Percentiles rank a stretch among this genome's conserved stretches.
phyloP scores from a whole-genome alignment of 805 yeast species.

The Lipomyces mesembrius region DNA sequence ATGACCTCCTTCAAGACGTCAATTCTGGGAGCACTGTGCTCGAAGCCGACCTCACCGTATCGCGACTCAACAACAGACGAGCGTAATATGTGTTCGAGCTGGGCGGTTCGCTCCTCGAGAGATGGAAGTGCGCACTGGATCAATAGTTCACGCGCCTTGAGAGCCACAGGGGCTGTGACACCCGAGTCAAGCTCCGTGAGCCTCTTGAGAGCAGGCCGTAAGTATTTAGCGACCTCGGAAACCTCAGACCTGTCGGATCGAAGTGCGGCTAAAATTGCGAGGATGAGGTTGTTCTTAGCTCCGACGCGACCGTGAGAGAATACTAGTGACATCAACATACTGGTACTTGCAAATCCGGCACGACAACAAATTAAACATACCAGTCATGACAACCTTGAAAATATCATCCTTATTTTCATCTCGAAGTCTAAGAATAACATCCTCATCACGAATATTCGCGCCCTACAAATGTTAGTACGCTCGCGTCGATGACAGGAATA shows the following conservation, averaged over 20 bases:
- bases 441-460: slow-evolving; percentile 79
- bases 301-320: slow-evolving; percentile 92
- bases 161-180: slow-evolving; percentile 87
- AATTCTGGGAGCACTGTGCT: slow-evolving; percentile 80
- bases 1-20: slow-evolving; percentile 85
- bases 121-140: slow-evolving; percentile 98
- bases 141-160: slow-evolving; percentile 93
- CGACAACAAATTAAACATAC: slow-evolving; percentile 15
- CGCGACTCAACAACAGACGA: slow-evolving; percentile 86
- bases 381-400: slow-evolving; percentile 64
- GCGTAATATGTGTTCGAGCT: slow-evolving; percentile 92
- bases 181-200: slow-evolving; percentile 89
- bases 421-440: slow-evolving; percentile 81
- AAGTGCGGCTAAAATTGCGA: slow-evolving; percentile 82
- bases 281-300: slow-evolving; percentile 85
- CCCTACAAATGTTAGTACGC: slow-evolving; percentile 48
- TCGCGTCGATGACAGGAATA: neutral
- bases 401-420: slow-evolving; percentile 83
- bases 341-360: neutral
- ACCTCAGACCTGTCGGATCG: slow-evolving; percentile 47
- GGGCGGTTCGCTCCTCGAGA: slow-evolving; percentile 93
- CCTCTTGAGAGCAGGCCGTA: slow-evolving; percentile 73
- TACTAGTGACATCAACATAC: slow-evolving; percentile 45
- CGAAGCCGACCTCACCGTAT: slow-evolving; percentile 81
- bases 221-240: slow-evolving; percentile 58